Base-by-base conservation (phyloP, 2,329 filamentous ascomycete species). In the Ascochyta koolunga region DNA sequence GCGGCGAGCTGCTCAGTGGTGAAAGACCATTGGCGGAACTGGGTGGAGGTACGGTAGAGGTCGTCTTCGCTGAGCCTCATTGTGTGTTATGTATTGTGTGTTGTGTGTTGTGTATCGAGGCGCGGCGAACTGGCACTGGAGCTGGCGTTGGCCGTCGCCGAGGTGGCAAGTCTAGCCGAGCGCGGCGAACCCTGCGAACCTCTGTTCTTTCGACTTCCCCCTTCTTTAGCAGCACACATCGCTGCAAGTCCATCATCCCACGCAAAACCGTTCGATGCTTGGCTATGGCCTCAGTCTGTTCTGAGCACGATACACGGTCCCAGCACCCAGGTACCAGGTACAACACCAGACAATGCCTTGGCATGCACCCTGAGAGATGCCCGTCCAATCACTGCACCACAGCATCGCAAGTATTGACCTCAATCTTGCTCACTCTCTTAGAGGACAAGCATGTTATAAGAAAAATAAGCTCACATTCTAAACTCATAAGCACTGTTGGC, bases 1-100 rank as follows among this genome's bases (percentile, higher is more conserved):
- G 87, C 82, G 42, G 83, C 81, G 4, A 99, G 84, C 33, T 88
- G 85, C 3, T 86, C 77, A 2, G 87, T 85, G 0, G 91, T 91
- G 77, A 93, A 98, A 10, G 93, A 96, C 95, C 95, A 99, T 54
- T 96, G 82, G 37, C 90, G 86, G 72, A 87, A 98, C 76, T 99
- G 95, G 40, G 91, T 93, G 0, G 93, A 96, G 45, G 89, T 85
- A 27, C 91, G 87, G 77, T 98, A 99, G 50, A 93, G 83, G 63
- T 91, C 90, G 77, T 99, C 95, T 82, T 99, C 95, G 58, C 86
- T 89, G 85, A 96, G 65, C 58, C 69, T 70, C 73, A 76, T 76
- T 29, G 53, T 65, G 48, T 53, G 44, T 56, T 31, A 35, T 65
- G n/a, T n/a, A n/a, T n/a, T n/a, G n/a, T n/a, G n/a, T n/a, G n/a